Evolutionary conservation across 1,284 basidiomycete species (phyloP).

Genomic region (Sparassis latifolia): DNA sequence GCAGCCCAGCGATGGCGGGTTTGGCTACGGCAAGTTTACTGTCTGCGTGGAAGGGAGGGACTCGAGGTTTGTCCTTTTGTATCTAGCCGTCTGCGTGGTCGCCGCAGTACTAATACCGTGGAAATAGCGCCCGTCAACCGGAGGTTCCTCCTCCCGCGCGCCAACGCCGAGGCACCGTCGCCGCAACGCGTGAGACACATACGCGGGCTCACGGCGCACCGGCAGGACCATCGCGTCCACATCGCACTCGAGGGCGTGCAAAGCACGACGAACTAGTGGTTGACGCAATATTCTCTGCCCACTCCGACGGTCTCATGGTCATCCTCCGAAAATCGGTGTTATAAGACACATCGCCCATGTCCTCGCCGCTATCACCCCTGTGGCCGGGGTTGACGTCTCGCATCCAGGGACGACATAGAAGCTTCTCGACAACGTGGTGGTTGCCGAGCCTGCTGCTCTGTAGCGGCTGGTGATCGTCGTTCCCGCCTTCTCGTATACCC

Average conservation of each 20-base stretch:
- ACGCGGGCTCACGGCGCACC: neutral
- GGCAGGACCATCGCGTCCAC: neutral
- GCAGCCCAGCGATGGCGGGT: slow-evolving; percentile 73
- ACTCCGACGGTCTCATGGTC: slow-evolving; percentile 74
- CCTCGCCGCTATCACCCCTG: neutral
- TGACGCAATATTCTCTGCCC: slow-evolving; percentile 75
- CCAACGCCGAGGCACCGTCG: slow-evolving; percentile 13
- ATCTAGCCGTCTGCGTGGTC: neutral
- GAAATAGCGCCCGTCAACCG: slow-evolving; percentile 18
- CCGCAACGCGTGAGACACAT: neutral
- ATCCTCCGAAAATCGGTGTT: slow-evolving; percentile 43
- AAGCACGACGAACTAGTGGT: slow-evolving; percentile 39
- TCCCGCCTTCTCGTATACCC: too few species aligned
- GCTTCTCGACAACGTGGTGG: too few species aligned
- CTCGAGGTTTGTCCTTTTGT: slow-evolving; percentile 36
- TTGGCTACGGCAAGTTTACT: slow-evolving; percentile 67
- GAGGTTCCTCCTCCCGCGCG: slow-evolving; percentile 15
- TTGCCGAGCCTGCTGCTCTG: too few species aligned
- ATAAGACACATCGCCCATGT: neutral
- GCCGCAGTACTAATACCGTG: neutral
- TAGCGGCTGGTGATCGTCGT: too few species aligned
- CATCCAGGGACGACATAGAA: too few species aligned
- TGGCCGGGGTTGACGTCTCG: too few species aligned
- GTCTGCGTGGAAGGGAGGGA: slow-evolving; percentile 51
- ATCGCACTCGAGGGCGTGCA: slow-evolving; percentile 6